Evolutionary conservation across 495 filamentous ascomycete species (phyloP).

Genomic region (Penicillium coprophilum): DNA sequence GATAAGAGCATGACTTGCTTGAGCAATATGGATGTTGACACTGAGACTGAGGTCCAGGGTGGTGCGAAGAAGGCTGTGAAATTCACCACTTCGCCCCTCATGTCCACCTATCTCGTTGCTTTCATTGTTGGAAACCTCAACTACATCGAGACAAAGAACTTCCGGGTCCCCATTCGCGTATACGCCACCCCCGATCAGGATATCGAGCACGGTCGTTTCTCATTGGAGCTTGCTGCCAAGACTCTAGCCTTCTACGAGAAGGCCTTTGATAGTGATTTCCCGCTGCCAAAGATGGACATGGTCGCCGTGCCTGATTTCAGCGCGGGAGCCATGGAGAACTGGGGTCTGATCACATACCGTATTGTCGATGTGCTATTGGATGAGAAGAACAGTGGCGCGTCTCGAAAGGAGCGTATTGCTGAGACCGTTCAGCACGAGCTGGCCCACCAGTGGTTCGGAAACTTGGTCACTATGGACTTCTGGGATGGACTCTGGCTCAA

Average conservation of each 20-base stretch:
- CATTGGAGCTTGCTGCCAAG: slow-evolving; percentile 61
- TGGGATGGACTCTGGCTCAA: slow-evolving; percentile 99
- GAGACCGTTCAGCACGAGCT: slow-evolving; percentile 96
- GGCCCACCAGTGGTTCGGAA: slow-evolving; percentile 99
- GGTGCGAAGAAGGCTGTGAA: slow-evolving; percentile 62
- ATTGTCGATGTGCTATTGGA: slow-evolving; percentile 90
- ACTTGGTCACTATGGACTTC: slow-evolving; percentile 99
- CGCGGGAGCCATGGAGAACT: slow-evolving; percentile 98
- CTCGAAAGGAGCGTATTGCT: slow-evolving; percentile 88
- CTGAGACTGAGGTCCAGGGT: slow-evolving; percentile 54
- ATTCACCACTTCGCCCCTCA: slow-evolving; percentile 64
- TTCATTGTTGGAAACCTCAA: slow-evolving; percentile 70
- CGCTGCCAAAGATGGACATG: slow-evolving; percentile 93
- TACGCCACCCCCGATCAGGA: slow-evolving; percentile 64
- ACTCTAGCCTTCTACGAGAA: slow-evolving; percentile 56
- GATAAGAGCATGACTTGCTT: slow-evolving; percentile 63
- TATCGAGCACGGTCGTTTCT: slow-evolving; percentile 65
- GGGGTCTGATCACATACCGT: slow-evolving; percentile 94
- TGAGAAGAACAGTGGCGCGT: slow-evolving; percentile 86
- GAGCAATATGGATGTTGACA: slow-evolving; percentile 68
- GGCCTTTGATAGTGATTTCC: slow-evolving; percentile 55
- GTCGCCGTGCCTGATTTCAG: slow-evolving; percentile 94
- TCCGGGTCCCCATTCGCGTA: slow-evolving; percentile 64
- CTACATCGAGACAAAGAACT: slow-evolving; percentile 61
- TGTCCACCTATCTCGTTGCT: slow-evolving; percentile 69